Conservation (phyloP, 352 stramenopile species). For the Achlya hypogyna region DNA sequence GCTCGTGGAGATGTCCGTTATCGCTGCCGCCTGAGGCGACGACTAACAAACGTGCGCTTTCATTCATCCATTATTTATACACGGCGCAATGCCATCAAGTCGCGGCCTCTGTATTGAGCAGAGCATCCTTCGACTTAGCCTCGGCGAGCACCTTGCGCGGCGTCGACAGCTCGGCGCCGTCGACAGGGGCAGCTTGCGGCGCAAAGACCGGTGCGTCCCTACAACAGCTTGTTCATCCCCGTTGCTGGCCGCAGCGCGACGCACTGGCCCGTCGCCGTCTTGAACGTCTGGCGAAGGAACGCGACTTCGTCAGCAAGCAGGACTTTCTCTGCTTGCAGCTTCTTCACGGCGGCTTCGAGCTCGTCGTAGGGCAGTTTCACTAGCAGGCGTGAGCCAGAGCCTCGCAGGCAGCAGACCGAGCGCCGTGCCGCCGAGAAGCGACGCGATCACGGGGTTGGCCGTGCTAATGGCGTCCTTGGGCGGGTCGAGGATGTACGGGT, state of each 20-base stretch:
- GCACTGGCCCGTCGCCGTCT: constrained; percentile 39
- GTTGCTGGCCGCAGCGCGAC: not conserved
- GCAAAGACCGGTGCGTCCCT: not conserved
- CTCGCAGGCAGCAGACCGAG: constrained; percentile 25
- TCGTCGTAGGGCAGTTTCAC: constrained; percentile 26
- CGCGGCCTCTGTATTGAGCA: constrained; percentile 29
- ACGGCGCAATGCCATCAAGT: too few relatives aligned
- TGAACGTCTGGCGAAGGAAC: constrained; percentile 47
- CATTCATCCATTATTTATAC: too few relatives aligned
- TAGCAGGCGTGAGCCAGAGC: constrained; percentile 7
- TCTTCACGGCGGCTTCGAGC: constrained; percentile 42
- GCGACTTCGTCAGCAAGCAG: constrained; percentile 26
- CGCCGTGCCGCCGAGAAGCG: constrained; percentile 39
- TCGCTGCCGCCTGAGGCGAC: too few relatives aligned
- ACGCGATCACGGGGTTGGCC: constrained; percentile 56
- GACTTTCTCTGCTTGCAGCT: constrained; percentile 29
- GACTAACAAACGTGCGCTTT: too few relatives aligned
- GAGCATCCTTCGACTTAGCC: constrained; percentile 38
- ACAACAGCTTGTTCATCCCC: not conserved
- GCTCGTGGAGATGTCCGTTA: constrained; percentile 17
- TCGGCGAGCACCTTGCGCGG: constrained; percentile 27
- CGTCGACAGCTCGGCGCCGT: constrained; percentile 2
- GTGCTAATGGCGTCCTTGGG: constrained; percentile 79
- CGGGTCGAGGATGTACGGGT: constrained; percentile 78
- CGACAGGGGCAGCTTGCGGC: constrained; percentile 16